Base-by-base conservation (phyloP, 2,329 filamentous ascomycete genomes). In the Ascochyta lentis region DNA sequence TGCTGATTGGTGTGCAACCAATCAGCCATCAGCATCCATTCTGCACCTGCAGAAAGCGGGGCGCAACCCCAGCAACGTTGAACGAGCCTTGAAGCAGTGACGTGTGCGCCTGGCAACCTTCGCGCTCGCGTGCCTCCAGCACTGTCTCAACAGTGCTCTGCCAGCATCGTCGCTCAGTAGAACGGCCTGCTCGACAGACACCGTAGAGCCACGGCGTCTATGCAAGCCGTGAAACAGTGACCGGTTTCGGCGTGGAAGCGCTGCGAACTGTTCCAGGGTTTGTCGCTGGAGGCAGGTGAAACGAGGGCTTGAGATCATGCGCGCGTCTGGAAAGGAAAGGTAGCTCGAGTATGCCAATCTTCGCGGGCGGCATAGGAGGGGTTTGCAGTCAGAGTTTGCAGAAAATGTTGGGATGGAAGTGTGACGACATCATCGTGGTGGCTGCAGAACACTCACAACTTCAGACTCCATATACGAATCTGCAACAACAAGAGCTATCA, bases 1-100 rank as follows among this genome's bases (percentile, higher is more conserved):
- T 23, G n/a, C 47, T 53, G 43, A 43, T 53, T 9, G 40, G 38
- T 4, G 12, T 19, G 48, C 34, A 27, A 33, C 53, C 49, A 52
- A 52, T 56, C 16, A 16, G 16, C 16, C 16, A 16, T 16, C 16
- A 16, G 16, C 16, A 16, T 16, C 16, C 16, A 16, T 16, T 16
- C 37, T 53, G 41, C 26, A 12, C 29, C 31, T 22, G 31, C 43
- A n/a, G 16, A 42, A 37, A 53, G 56, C 38, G 60, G 60, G 57
- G 60, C 60, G 60, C 27, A 56, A 54, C 58, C 54, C 49, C 40
- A 54, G 60, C 55, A 60, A 63, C 19, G 19, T 19, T 19, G 19
- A 19, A 19, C 57, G 16, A 49, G 43, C 37, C n/a, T 26, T 44
- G 35, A 4, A 34, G 38, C 34, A 47, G 41, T 56, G 42, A 50